Base-by-base conservation (phyloP, 2,329 filamentous ascomycete species). In the Cladophialophora bantiana region DNA sequence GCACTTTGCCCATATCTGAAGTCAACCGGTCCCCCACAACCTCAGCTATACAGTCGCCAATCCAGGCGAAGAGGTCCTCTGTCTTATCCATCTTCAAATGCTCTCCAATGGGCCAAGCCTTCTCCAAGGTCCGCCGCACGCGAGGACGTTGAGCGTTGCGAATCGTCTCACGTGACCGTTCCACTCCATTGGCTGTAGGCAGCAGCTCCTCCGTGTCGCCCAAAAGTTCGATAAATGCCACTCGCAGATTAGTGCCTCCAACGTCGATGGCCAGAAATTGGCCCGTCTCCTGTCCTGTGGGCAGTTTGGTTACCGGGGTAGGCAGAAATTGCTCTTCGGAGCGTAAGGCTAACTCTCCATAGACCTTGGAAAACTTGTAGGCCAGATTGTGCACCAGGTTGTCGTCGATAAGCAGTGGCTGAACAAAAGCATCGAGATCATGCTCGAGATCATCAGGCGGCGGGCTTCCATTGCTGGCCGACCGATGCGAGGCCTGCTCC, bases 31-130 rank as follows among this genome's bases (percentile, higher is more conserved):
- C 84, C 36, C 80, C 81, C 15, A 94, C 88, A 3, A 94, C 90
- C 67, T 90, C 83, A 13, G 90, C 90, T 72, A 95, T 92, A 73
- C 89, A 91, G 72, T 86, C 82, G 32, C 91, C 92, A 71, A 95
- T 92, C 91, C 91, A 95, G n/a, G 84, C 79, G 76, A 95, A 95
- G 1, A 94, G 81, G 65, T 89, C 88, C 64, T 92, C 88, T 1
- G 90, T 87, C 69, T 93, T 89, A 71, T 93, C 88, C 76, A 86
- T 87, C 75, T 93, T 93, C 69, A 93, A 78, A 62, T 89, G 86
- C 50, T 93, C 87, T 56, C 85, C 85, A 72, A 94, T 94, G 7
- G 90, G 86, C 90, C 90, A 93, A 62, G 86, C 86, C 70, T 84
- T 89, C 75, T 93, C 91, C 63, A 92, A 78, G 4, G 86, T 84